Conservation (phyloP, 2,329 filamentous ascomycete species). For the Aspergillus quadricinctus region DNA sequence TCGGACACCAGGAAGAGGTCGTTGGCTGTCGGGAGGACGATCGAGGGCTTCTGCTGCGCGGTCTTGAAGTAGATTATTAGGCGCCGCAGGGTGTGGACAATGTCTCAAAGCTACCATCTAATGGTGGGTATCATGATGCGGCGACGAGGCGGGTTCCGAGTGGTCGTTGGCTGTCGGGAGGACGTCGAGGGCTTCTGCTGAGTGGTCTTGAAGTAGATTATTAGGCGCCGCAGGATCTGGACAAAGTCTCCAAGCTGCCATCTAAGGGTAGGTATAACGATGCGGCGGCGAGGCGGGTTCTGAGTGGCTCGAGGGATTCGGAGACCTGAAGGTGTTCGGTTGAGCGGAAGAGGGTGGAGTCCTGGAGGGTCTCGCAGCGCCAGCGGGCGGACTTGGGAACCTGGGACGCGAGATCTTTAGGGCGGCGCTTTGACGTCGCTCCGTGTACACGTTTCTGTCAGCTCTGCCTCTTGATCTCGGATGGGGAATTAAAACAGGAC, state of each 20-base stretch:
- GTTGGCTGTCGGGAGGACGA: slow-evolving; percentile 15
- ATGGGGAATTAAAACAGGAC: not conserved
- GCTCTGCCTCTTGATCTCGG: not conserved
- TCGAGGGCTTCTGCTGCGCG: not conserved
- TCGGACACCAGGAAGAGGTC: slow-evolving; percentile 11
- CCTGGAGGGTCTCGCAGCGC: slow-evolving; percentile 10
- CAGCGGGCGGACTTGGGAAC: slow-evolving; percentile 11
- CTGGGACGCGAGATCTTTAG: slow-evolving; percentile 7
- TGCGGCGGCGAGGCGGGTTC: too few relatives aligned
- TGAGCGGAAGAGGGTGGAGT: slow-evolving; percentile 6
- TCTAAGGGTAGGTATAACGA: too few relatives aligned
- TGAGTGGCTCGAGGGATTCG: not conserved
- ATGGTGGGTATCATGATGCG: not conserved
- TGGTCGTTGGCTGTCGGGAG: too few relatives aligned
- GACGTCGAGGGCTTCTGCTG: too few relatives aligned
- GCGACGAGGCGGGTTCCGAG: slow-evolving; percentile 8
- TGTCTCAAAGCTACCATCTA: not conserved
- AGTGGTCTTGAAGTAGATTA: too few relatives aligned
- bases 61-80: slow-evolving; percentile 14
- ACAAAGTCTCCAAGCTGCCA: too few relatives aligned
- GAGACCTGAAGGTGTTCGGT: not conserved
- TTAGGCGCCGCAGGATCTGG: too few relatives aligned
- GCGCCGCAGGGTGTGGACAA: slow-evolving; percentile 5
- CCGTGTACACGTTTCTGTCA: not conserved
- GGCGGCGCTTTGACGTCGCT: slow-evolving; percentile 8